phyloP scores from a whole-genome alignment of 495 filamentous ascomycete genomes.

The Penicillium desertorum region DNA sequence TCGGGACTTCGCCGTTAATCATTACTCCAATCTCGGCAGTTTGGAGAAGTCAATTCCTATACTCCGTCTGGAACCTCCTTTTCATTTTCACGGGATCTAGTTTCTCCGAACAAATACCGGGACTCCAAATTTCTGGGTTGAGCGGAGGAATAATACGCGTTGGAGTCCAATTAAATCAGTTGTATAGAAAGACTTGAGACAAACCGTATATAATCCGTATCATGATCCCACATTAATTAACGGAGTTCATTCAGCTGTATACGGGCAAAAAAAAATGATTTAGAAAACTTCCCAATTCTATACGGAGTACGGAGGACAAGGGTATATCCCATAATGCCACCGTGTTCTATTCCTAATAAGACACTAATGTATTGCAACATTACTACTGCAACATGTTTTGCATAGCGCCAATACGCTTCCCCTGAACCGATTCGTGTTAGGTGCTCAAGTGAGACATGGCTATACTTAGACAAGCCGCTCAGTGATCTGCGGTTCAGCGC shows the following conservation, averaged over 20 bases:
- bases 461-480: slow-evolving; percentile 11
- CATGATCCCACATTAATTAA: background rate
- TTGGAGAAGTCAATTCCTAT: slow-evolving; percentile 11
- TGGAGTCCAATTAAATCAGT: background rate
- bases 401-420: slow-evolving; percentile 20
- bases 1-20: slow-evolving; percentile 14
- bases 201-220: background rate
- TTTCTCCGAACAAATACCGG: slow-evolving; percentile 39
- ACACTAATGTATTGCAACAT: slow-evolving; percentile 26
- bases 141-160: slow-evolving; percentile 2
- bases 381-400: slow-evolving; percentile 32
- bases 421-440: slow-evolving; percentile 20
- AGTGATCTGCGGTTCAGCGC: slow-evolving; percentile 13
- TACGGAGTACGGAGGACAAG: background rate
- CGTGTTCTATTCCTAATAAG: background rate
- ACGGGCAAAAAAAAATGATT: background rate
- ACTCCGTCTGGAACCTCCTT: slow-evolving; percentile 9
- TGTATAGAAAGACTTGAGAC: background rate
- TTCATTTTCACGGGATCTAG: slow-evolving; percentile 18
- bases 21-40: slow-evolving; percentile 18
- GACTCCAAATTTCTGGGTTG: background rate
- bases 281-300: background rate
- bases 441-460: slow-evolving; percentile 17
- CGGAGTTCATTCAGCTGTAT: background rate
- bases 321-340: background rate